A percentile compares a stretch with the other conserved stretches of the same genome.
These are phyloP conservation scores for Lactarius evosmus DNA, from an alignment of 768 basidiomycete species.

Conservation along the genomic window DNA sequence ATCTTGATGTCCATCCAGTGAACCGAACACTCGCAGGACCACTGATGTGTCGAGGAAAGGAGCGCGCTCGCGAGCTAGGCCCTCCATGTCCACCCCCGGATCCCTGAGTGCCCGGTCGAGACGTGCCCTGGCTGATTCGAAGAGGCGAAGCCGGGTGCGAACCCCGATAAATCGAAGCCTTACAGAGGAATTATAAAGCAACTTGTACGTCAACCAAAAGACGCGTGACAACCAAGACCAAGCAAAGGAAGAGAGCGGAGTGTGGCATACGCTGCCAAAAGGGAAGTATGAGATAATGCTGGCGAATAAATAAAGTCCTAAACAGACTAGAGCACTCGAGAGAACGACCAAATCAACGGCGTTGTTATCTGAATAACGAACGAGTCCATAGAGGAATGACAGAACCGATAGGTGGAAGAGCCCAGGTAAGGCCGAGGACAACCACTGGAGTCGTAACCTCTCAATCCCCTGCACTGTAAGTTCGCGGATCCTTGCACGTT, in stretches of 20 bases:
- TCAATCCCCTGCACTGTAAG: neutral
- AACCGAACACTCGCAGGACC: neutral
- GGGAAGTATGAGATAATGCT: neutral
- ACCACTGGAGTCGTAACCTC: neutral
- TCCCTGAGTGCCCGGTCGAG: neutral
- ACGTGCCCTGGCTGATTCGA: neutral
- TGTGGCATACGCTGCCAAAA: neutral
- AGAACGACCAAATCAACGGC: neutral
- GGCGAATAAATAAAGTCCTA: neutral
- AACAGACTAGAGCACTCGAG: neutral
- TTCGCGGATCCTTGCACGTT: neutral
- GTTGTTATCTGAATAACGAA: neutral
- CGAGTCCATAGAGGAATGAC: neutral
- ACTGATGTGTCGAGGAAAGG: neutral
- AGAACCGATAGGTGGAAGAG: neutral
- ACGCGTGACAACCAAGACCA: neutral
- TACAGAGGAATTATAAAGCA: neutral
- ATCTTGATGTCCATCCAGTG: neutral
- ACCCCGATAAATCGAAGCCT: neutral
- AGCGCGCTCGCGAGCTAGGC: neutral
- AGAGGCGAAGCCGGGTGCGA: neutral
- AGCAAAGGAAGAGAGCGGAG: neutral
- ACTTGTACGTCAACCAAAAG: neutral
- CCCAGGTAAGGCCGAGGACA: neutral
- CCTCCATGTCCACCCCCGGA: neutral